Percentiles rank a stretch among this genome's conserved stretches.
Conservation (phyloP, 768 basidiomycete genomes). For the Calvatia gigantea region DNA sequence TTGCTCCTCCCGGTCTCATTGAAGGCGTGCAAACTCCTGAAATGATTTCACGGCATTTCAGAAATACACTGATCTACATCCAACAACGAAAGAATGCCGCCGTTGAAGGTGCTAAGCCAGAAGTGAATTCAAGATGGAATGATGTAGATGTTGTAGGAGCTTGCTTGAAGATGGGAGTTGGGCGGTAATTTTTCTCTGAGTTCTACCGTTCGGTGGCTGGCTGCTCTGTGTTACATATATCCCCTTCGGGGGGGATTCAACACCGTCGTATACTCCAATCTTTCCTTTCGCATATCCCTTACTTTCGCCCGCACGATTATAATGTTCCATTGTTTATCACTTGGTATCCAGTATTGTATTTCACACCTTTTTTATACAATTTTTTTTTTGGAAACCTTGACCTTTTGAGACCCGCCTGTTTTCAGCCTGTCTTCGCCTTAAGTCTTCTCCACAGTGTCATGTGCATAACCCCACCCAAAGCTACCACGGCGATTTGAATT, state of each 20-base stretch:
- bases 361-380: not conserved
- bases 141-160: constrained; percentile 90
- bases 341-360: constrained; percentile 1
- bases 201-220: not conserved
- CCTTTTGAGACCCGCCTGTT: not conserved
- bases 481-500: constrained; percentile 57
- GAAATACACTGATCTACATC: constrained; percentile 84
- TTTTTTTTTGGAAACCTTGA: not conserved
- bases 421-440: constrained; percentile 61
- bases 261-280: not conserved
- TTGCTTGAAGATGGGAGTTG: constrained; percentile 83
- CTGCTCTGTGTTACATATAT: not conserved
- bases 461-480: constrained; percentile 53
- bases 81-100: constrained; percentile 64
- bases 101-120: constrained; percentile 30
- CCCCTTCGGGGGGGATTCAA: not conserved
- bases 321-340: not conserved
- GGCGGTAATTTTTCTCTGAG: constrained; percentile 34
- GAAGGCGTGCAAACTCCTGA: constrained; percentile 93
- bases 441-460: constrained; percentile 56
- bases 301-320: not conserved
- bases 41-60: constrained; percentile 92
- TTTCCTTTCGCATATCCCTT: not conserved
- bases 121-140: constrained; percentile 64
- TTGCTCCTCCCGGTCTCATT: constrained; percentile 83